Evolutionary conservation across 1,284 basidiomycete species (phyloP).

Genomic region (Heimioporus retisporus): DNA sequence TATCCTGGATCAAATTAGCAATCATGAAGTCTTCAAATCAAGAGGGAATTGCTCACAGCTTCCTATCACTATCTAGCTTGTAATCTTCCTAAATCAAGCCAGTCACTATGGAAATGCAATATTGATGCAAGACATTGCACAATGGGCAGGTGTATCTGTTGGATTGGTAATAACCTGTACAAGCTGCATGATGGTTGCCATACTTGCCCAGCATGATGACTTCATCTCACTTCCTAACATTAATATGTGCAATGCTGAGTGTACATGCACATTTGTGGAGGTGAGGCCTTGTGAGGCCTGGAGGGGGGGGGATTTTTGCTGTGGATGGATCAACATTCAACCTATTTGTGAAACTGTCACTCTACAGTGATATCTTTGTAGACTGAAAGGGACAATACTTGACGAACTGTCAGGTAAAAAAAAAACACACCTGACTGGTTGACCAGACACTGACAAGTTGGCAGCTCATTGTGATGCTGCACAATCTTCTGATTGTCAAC

Average conservation of each 20-base stretch:
- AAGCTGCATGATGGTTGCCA: slow-evolving; percentile 1
- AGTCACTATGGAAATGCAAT: not conserved
- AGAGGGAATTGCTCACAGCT: slow-evolving; percentile 41
- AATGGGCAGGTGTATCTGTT: slow-evolving; percentile 32
- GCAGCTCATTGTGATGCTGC: slow-evolving; percentile 8
- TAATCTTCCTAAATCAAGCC: too few species aligned
- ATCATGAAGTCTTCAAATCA: slow-evolving; percentile 43
- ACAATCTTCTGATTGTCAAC: slow-evolving; percentile 16
- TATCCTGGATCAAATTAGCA: slow-evolving; percentile 7
- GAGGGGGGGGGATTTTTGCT: slow-evolving; percentile 7
- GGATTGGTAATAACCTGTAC: slow-evolving; percentile 15
- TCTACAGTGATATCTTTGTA: slow-evolving; percentile 17
- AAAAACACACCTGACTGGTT: too few species aligned
- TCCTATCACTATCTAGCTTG: slow-evolving; percentile 28
- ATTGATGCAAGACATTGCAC: slow-evolving; percentile 35
- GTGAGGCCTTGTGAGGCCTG: not conserved
- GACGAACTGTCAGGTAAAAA: slow-evolving; percentile 20
- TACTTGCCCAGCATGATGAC: slow-evolving; percentile 6
- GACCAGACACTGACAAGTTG: too few species aligned
- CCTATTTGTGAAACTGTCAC: slow-evolving; percentile 9
- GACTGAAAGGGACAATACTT: slow-evolving; percentile 10
- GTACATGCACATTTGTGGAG: not conserved
- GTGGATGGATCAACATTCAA: slow-evolving; percentile 1
- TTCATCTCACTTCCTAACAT: not conserved
- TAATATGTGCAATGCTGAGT: not conserved